Evolutionary conservation across 2,329 filamentous ascomycete species (phyloP).

Genomic region (Fonsecaea erecta): DNA sequence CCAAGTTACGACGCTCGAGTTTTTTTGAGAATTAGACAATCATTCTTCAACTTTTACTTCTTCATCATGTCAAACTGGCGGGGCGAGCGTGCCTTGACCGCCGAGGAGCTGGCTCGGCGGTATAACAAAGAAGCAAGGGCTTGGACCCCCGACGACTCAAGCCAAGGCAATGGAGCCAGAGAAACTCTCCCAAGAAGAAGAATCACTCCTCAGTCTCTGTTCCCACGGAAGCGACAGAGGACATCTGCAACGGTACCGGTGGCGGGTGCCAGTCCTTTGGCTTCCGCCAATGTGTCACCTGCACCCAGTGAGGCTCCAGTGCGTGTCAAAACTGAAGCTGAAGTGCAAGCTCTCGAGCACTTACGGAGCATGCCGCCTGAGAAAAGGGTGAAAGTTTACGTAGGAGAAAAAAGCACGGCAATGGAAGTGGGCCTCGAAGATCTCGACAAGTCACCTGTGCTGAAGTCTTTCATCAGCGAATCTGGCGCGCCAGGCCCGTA

Average conservation of each 20-base stretch:
- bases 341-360: constrained; percentile 5
- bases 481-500: constrained; percentile 18
- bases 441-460: constrained; percentile 31
- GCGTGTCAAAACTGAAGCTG: constrained; percentile 26
- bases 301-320: neutral
- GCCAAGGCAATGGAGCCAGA: neutral
- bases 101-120: neutral
- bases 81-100: neutral
- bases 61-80: neutral
- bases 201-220: neutral
- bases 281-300: constrained; percentile 1
- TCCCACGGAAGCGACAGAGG: neutral
- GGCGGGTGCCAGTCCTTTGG: neutral
- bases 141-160: neutral
- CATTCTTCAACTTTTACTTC: neutral
- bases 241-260: neutral
- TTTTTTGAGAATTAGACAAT: neutral
- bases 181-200: neutral
- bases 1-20: neutral
- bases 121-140: neutral
- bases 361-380: constrained; percentile 4
- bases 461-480: constrained; percentile 23
- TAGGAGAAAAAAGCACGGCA: constrained; percentile 25
- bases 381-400: constrained; percentile 28
- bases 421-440: constrained; percentile 22